Percentiles rank a stretch among this genome's conserved stretches.
phyloP scores from a whole-genome alignment of 805 yeast genomes.

The Saturnispora dispora region DNA sequence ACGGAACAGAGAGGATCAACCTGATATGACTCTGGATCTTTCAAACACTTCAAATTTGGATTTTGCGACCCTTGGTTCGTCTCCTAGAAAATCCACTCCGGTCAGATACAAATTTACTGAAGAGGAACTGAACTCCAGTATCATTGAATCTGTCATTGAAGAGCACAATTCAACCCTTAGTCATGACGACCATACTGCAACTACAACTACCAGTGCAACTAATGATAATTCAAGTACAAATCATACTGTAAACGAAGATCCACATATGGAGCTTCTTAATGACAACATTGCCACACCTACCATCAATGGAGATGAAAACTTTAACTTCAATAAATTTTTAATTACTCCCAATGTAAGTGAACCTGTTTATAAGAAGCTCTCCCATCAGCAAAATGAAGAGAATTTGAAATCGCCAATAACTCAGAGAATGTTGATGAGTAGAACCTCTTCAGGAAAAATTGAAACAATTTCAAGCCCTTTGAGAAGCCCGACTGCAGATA shows the following conservation, averaged over 20 bases:
- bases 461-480: not conserved
- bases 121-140: constrained; percentile 23
- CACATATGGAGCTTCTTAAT: not conserved
- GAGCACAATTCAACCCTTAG: not conserved
- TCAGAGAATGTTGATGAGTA: constrained; percentile 5
- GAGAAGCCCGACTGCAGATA: not conserved
- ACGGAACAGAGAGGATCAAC: not conserved
- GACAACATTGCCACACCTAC: not conserved
- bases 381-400: not conserved
- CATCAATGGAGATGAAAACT: not conserved
- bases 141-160: constrained; percentile 11
- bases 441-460: constrained; percentile 6
- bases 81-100: constrained; percentile 26
- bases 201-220: not conserved
- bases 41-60: not conserved
- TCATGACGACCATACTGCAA: not conserved
- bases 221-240: not conserved
- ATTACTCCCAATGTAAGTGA: not conserved
- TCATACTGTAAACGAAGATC: not conserved
- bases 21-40: not conserved
- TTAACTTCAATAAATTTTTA: not conserved
- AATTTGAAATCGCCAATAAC: constrained; percentile 1
- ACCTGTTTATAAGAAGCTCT: constrained; percentile 8
- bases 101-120: constrained; percentile 13
- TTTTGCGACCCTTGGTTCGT: constrained; percentile 18